Conservation (phyloP, 352 stramenopile species). For the Phytophthora sansomeana region DNA sequence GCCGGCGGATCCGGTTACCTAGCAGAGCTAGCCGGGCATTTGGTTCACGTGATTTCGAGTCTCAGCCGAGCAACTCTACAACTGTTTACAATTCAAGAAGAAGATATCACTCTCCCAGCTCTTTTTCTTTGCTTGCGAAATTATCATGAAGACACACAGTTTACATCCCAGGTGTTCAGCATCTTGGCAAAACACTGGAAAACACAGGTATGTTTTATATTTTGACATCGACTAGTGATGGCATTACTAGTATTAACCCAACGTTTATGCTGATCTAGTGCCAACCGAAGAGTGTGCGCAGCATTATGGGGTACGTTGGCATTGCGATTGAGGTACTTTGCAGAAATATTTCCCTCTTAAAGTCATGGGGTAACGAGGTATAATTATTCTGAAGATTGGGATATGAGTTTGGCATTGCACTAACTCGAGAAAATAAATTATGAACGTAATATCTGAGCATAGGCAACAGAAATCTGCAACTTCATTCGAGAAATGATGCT, state of each 20-base stretch:
- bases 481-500: conserved; percentile 72
- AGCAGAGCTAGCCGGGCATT: conserved; percentile 40
- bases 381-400: neutral
- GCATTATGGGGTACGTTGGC: conserved; percentile 64
- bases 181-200: conserved; percentile 64
- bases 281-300: conserved; percentile 45
- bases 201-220: conserved; percentile 29
- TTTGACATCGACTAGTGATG: neutral
- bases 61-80: conserved; percentile 56
- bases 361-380: conserved; percentile 32
- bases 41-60: conserved; percentile 56
- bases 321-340: conserved; percentile 64
- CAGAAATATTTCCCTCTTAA: conserved; percentile 24
- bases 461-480: conserved; percentile 69
- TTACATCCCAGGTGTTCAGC: conserved; percentile 66
- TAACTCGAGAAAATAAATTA: conserved; percentile 2
- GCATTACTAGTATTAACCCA: neutral
- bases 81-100: conserved; percentile 48
- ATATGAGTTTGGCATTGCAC: neutral
- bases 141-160: conserved; percentile 49
- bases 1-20: conserved; percentile 38
- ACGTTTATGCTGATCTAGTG: conserved; percentile 1
- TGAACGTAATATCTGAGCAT: neutral
- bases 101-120: conserved; percentile 61
- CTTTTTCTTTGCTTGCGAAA: conserved; percentile 74